These are phyloP conservation scores for Achlya hypogyna DNA, from an alignment of 352 stramenopile species.

Conservation along the genomic window DNA sequence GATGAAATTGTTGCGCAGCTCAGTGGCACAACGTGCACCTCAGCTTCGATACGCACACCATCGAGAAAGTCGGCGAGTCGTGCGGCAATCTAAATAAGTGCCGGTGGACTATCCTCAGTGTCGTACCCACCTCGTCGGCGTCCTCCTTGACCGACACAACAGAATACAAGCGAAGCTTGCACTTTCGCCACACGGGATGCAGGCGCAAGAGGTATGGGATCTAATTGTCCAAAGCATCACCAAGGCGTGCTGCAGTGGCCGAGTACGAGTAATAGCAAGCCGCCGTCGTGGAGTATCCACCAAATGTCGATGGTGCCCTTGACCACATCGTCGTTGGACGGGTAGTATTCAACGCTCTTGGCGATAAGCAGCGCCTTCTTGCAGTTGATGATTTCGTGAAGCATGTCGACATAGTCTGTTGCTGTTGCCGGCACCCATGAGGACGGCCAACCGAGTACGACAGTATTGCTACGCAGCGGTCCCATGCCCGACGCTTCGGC, in stretches of 20 bases:
- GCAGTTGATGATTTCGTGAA: constrained; percentile 20
- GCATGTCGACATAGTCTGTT: constrained; percentile 16
- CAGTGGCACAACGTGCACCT: constrained; percentile 22
- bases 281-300: constrained; percentile 24
- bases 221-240: neutral
- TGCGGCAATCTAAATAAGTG: neutral
- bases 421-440: neutral
- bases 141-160: constrained; percentile 19
- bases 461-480: constrained; percentile 15
- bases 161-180: constrained; percentile 21
- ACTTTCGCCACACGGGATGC: constrained; percentile 23
- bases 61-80: constrained; percentile 19
- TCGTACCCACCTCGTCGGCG: neutral
- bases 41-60: constrained; percentile 20
- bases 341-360: constrained; percentile 15
- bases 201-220: constrained; percentile 19
- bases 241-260: neutral
- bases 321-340: constrained; percentile 1
- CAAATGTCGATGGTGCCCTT: constrained; percentile 23
- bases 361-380: neutral
- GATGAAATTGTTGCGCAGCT: constrained; percentile 9
- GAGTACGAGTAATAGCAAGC: constrained; percentile 19
- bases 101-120: neutral
- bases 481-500: constrained; percentile 16
- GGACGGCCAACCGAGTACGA: constrained; percentile 13